Evolutionary conservation across 495 filamentous ascomycete species (phyloP), one percentile per base, ranked within the genome.

Genomic region (Cenococcum geophilum): DNA sequence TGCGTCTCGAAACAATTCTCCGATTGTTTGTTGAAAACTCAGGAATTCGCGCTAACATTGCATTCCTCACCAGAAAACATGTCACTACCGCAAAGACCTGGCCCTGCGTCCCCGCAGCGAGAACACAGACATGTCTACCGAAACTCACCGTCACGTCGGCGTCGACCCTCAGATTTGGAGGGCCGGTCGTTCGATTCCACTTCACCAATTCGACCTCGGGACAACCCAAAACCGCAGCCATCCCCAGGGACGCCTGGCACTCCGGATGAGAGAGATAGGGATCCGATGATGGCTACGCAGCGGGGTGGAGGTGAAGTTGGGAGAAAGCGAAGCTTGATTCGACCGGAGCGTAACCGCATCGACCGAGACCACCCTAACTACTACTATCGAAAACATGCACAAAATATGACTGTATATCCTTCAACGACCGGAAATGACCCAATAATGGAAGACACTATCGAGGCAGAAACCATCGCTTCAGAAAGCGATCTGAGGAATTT

Each of bases 371-470:
- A 97, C 71, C 92, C 91, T 10, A 93, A 97, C 69, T 97, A 95
- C 70, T 82, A 96, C 69, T 97, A 97, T 72, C 83, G 88, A 42
- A 87, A 96, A 70, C 89, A 93, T 81, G 90, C 89, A 11, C 87
- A 89, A 60, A 86, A 89, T 57, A 93, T 97, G 90, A 79, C 85
- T 22, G 88, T 89, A 10, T 76, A 88, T 57, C 95, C 95, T 1
- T 96, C 93, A 0, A 86, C 87, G 20, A 97, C 93, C 0, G 93
- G 95, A 52, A 86, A 95, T 63, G 93, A 97, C 71, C 91, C 91
- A 5, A 80, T 93, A 32, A 69, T 86, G 23, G 92, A 96, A 71
- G 86, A 87, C 52, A 78, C 79, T 21, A 81, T 75, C 5, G 82
- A 87, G 68, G 72, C 68, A 37, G 80, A 80, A 54, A 85, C 82